Conservation (phyloP, 2,329 filamentous ascomycete genomes). For the Zopfia rhizophila region DNA sequence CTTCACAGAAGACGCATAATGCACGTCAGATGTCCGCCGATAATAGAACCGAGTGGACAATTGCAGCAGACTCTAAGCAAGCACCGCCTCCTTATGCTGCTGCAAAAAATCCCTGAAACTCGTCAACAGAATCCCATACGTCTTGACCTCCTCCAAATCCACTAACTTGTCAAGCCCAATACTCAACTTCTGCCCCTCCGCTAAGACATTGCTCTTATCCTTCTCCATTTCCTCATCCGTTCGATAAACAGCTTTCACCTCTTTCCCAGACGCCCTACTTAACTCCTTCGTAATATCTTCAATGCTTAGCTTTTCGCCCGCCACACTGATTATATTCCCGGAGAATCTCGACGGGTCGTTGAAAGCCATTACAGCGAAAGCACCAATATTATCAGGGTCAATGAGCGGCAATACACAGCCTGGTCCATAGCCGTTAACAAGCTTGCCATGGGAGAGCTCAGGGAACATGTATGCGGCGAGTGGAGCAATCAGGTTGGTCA, state of each 20-base stretch:
- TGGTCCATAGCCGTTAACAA: slow-evolving; percentile 46
- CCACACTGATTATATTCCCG: slow-evolving; percentile 54
- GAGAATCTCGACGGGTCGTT: slow-evolving; percentile 55
- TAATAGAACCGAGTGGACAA: too few species aligned
- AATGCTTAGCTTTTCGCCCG: slow-evolving; percentile 53
- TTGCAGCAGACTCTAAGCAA: too few species aligned
- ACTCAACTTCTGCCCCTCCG: slow-evolving; percentile 52
- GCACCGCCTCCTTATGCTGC: too few species aligned
- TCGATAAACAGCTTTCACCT: slow-evolving; percentile 51
- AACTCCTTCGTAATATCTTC: slow-evolving; percentile 53
- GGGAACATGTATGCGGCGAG: slow-evolving; percentile 52
- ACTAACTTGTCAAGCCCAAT: slow-evolving; percentile 50
- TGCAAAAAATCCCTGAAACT: slow-evolving; percentile 55
- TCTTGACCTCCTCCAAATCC: slow-evolving; percentile 43
- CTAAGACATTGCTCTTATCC: slow-evolving; percentile 48
- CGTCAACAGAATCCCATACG: slow-evolving; percentile 55
- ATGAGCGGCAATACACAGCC: slow-evolving; percentile 56
- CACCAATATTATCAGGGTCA: slow-evolving; percentile 61
- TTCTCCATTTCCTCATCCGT: slow-evolving; percentile 55
- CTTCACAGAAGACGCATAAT: too few species aligned
- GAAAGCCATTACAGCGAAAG: slow-evolving; percentile 58
- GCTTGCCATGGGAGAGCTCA: slow-evolving; percentile 52
- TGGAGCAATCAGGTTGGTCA: slow-evolving; percentile 61
- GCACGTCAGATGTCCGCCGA: too few species aligned
- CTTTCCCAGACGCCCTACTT: slow-evolving; percentile 43